These are phyloP conservation scores for Teratosphaeria epicoccoides DNA, from an alignment of 2,329 filamentous ascomycete genomes.

Conservation along the genomic window DNA sequence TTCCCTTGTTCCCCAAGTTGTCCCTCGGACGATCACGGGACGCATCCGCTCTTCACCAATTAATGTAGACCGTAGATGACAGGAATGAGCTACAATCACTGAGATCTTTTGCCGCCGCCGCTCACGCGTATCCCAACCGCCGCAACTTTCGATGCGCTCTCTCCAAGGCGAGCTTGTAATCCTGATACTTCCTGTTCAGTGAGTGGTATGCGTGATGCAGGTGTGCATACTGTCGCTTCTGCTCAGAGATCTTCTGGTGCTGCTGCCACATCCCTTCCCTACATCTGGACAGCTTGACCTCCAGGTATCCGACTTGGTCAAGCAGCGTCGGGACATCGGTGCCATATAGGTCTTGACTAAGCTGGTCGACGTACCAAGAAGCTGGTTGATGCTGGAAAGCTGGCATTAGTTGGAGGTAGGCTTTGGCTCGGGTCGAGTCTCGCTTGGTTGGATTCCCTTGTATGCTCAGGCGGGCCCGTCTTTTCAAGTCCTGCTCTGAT, in stretches of 20 bases:
- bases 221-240: neutral
- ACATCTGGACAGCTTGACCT: slow-evolving; percentile 4
- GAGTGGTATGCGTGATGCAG: neutral
- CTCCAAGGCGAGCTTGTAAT: slow-evolving; percentile 2
- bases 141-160: neutral
- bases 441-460: neutral
- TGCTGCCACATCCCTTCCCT: neutral
- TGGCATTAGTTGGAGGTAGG: neutral
- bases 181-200: neutral
- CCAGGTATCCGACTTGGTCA: slow-evolving; percentile 7
- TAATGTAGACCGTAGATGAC: neutral
- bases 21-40: neutral
- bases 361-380: slow-evolving; percentile 4
- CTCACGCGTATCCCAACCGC: neutral
- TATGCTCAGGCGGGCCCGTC: neutral
- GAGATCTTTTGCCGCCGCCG: neutral
- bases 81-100: neutral
- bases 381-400: neutral
- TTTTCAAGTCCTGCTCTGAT: neutral
- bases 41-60: neutral
- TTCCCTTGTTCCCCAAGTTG: too few species aligned
- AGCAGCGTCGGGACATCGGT: slow-evolving; percentile 11
- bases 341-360: slow-evolving; percentile 10
- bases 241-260: neutral
- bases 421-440: neutral